phyloP scores from a whole-genome alignment of 805 yeast genomes.

The Nakazawaea holstii region DNA sequence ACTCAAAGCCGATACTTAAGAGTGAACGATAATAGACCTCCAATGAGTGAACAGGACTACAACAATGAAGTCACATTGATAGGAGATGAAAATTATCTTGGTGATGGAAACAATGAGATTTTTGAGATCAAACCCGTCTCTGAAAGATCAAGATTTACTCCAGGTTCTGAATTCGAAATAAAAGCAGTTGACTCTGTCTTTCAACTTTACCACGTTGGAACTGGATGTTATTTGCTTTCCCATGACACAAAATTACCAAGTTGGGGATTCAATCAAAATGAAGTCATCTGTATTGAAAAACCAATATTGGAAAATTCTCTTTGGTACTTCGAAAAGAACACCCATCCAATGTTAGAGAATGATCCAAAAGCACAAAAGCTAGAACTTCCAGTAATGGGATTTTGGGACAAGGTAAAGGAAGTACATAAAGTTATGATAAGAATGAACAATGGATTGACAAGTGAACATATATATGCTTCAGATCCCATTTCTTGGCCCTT shows the following conservation, averaged over 20 bases:
- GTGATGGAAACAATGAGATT: conserved; percentile 57
- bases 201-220: conserved; percentile 59
- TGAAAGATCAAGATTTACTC: conserved; percentile 27
- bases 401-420: conserved; percentile 48
- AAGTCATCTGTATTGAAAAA: conserved; percentile 77
- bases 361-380: conserved; percentile 27
- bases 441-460: conserved; percentile 39
- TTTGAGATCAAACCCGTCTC: conserved; percentile 56
- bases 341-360: conserved; percentile 42
- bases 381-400: conserved; percentile 27
- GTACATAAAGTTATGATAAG: conserved; percentile 53
- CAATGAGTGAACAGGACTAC: conserved; percentile 86
- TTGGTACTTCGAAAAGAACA: conserved; percentile 70
- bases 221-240: conserved; percentile 68
- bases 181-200: conserved; percentile 65
- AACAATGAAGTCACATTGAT: conserved; percentile 75
- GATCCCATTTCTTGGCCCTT: conserved; percentile 64
- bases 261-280: conserved; percentile 84
- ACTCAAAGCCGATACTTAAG: conserved; percentile 62
- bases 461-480: conserved; percentile 44
- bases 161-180: conserved; percentile 27
- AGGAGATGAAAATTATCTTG: conserved; percentile 57
- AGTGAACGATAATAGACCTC: conserved; percentile 72
- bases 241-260: conserved; percentile 71
- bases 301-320: conserved; percentile 64